Evolutionary conservation across 2,329 filamentous ascomycete species (phyloP), one percentile per base, ranked within the genome.

Genomic region (Verticillium albo-atrum): DNA sequence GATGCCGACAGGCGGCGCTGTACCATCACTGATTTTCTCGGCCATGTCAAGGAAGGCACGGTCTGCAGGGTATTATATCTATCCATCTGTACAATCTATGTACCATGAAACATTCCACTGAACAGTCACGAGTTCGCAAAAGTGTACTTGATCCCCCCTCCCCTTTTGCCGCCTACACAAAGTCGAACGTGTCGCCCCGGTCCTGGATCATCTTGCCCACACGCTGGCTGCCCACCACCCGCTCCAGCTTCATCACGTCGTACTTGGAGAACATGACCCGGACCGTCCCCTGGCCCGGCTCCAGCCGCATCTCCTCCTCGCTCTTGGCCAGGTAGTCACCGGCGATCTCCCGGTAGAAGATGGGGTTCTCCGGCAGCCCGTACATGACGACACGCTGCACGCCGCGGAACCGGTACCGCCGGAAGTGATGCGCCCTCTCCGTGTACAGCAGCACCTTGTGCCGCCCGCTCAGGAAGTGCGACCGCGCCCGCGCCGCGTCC

Each of bases 371-470:
- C 0, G 95, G 95, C 32, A 97, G 74, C 1, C 88, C 90, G 72
- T 98, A 98, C 80, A 97, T 89, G 56, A 97, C 82, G n/a, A 98
- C 84, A 47, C 88, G 82, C 72, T 88, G 88, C 15, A 95, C 92
- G 25, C 95, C 95, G 35, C 86, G 84, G 58, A 99, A 82, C 65
- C 85, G 84, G 70, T 95, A 92, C n/a, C 95, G 84, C 55, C 92
- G 87, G 80, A 98, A 98, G 74, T 99, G 95, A 75, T 99, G 95
- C n/a, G 93, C 91, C 61, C 95, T 88, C 72, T 96, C 94, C 2
- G 93, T 96, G 76, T 98, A 99, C 17, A 99, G 79, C 42, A 99
- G 76, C 20, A 98, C 83, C 23, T 86, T 86, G 71, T 97, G 90
- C 17, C 92, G 83, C 5, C 93, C 95, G 42, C 80, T 89, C 64